Evolutionary conservation across 2,329 filamentous ascomycete genomes (phyloP), one percentile per base, ranked within the genome.

Genomic region (Xylariaceae sp.): DNA sequence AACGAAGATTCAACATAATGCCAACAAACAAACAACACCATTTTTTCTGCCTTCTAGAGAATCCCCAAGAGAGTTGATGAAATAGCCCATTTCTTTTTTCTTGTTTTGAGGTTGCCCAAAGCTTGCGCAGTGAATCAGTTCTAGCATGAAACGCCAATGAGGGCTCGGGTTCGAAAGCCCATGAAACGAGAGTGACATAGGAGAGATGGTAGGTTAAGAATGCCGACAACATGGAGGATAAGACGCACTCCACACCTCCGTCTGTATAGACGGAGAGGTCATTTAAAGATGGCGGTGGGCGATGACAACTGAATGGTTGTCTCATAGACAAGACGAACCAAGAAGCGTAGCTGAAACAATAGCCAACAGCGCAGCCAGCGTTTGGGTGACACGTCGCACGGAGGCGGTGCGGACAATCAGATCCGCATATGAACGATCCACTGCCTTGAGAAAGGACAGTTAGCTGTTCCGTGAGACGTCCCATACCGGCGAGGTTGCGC

Each of bases 371-470:
- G 53, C 35, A 55, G 56, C 61, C 59, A 61, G 59, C 59, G 56
- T 56, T 51, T 44, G 37, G 60, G 55, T 67, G 67, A 67, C 65
- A 63, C 66, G 66, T 69, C 65, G 65, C 64, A 64, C 65, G 55
- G 58, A 60, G 58, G 62, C 67, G 62, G 62, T 60, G 53, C 17
- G 47, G 17, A 11, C 47, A 68, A 57, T 66, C 58, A 58, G 48
- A 51, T 39, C 30, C 37, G 52, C 53, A 34, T 18, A 18, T 17
- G n/a, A 51, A 53, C 34, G 53, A 34, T 53, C 48, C 55, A 56
- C 50, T 50, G 56, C 39, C 45, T 48, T 18, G 41, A 13, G 23
- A 52, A 23, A 23, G 45, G 51, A 61, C 53, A 59, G 30, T 52
- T 58, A 59, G 18, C 55, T 58, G 53, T 55, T 52, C 41, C 51